These are phyloP conservation scores for Aspergillus unguis DNA, from an alignment of 2,329 filamentous ascomycete genomes.

Conservation along the genomic window DNA sequence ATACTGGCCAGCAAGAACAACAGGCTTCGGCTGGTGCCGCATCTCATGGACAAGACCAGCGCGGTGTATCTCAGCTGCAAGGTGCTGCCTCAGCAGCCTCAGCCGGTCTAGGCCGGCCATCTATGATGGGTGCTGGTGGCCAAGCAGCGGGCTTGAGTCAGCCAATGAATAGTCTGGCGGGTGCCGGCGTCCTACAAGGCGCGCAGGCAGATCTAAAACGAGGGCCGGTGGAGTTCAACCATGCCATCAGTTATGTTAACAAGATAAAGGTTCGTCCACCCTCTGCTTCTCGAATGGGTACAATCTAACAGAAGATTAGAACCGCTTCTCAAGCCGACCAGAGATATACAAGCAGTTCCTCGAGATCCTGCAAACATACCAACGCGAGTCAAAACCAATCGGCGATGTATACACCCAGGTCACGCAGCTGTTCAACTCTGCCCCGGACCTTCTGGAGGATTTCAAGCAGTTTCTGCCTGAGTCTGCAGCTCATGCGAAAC, in stretches of 20 bases:
- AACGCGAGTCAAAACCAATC: conserved; percentile 95
- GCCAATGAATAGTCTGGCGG: conserved; percentile 60
- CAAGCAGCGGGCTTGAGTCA: conserved; percentile 47
- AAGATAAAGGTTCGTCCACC: conserved; percentile 82
- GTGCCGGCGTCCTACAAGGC: conserved; percentile 56
- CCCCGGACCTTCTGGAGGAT: conserved; percentile 91
- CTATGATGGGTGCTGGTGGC: conserved; percentile 49
- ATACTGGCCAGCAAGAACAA: conserved; percentile 43
- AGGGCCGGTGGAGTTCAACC: conserved; percentile 96
- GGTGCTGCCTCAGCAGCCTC: conserved; percentile 63
- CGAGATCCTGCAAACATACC: conserved; percentile 96
- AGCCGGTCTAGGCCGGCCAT: conserved; percentile 44
- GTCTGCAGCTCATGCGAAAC: conserved; percentile 68
- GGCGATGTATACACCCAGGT: conserved; percentile 98
- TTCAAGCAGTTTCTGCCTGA: conserved; percentile 99
- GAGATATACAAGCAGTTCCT: conserved; percentile 99
- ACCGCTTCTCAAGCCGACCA: conserved; percentile 91
- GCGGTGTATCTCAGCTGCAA: conserved; percentile 63
- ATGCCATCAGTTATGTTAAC: conserved; percentile 98
- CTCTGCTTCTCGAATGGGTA: neutral
- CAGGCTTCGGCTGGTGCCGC: conserved; percentile 47
- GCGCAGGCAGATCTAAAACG: conserved; percentile 63
- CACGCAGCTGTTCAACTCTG: conserved; percentile 86
- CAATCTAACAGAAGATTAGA: conserved; percentile 51
- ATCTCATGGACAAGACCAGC: conserved; percentile 62